These are phyloP conservation scores for Scortechinia acanthostroma DNA, from an alignment of 2,329 filamentous ascomycete species.

Conservation along the genomic window DNA sequence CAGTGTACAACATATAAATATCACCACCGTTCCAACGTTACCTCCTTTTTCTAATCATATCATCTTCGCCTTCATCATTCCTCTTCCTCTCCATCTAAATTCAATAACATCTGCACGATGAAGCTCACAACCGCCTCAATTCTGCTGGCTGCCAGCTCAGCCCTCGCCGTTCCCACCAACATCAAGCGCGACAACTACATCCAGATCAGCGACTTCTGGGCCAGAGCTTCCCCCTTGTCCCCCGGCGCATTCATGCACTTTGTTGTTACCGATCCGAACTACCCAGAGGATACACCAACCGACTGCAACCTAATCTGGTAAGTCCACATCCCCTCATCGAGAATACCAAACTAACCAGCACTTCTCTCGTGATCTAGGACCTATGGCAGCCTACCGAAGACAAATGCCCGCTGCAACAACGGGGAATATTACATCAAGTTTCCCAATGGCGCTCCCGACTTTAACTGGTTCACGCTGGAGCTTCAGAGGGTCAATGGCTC, in stretches of 20 bases:
- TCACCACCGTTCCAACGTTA: no score
- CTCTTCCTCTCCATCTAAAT: neutral
- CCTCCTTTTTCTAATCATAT: neutral
- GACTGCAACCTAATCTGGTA: conserved; percentile 15
- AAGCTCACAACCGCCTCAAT: neutral
- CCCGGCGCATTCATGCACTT: conserved; percentile 10
- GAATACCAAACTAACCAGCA: conserved; percentile 6
- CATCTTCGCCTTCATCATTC: neutral
- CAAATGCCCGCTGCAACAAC: conserved; percentile 12
- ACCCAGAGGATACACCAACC: conserved; percentile 12
- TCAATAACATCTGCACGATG: neutral
- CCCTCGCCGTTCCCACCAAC: neutral
- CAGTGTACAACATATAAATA: neutral
- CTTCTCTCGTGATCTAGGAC: no score
- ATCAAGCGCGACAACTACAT: neutral
- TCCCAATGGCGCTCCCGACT: conserved; percentile 9
- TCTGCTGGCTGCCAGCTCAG: neutral
- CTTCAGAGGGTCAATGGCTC: conserved; percentile 11
- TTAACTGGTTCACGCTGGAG: conserved; percentile 10
- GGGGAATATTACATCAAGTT: conserved; percentile 13
- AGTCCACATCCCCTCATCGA: conserved; percentile 5
- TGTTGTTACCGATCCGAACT: conserved; percentile 11
- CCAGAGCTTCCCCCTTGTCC: neutral
- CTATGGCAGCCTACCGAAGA: conserved; percentile 5
- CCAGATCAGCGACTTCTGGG: neutral